A percentile compares a stretch with the other conserved stretches of the same genome.
Evolutionary conservation across 2,329 filamentous ascomycete genomes (phyloP).

Genomic region (Pyrenochaeta sp.): DNA sequence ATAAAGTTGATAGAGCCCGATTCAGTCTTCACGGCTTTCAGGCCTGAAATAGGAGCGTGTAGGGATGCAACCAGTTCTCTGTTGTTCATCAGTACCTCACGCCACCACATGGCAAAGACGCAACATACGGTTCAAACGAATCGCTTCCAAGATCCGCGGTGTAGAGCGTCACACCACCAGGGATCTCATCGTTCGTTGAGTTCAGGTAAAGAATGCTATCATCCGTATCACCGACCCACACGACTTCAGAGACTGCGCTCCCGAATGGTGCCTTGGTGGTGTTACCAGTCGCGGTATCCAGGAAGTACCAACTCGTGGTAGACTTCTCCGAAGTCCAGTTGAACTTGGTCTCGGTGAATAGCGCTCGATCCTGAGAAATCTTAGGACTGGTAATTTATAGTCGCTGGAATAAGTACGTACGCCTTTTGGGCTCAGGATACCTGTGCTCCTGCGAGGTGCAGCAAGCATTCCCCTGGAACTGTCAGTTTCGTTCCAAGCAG

Average conservation of each 20-base stretch:
- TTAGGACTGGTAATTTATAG: slow-evolving; percentile 5
- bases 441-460: slow-evolving; percentile 43
- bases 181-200: slow-evolving; percentile 66
- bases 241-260: slow-evolving; percentile 43
- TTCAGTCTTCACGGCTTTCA: slow-evolving; percentile 56
- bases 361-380: slow-evolving; percentile 35
- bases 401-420: slow-evolving; percentile 22
- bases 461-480: slow-evolving; percentile 29
- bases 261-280: slow-evolving; percentile 44
- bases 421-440: slow-evolving; percentile 43
- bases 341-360: slow-evolving; percentile 47
- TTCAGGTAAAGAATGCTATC: slow-evolving; percentile 70
- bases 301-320: slow-evolving; percentile 59
- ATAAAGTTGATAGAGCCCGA: slow-evolving; percentile 57
- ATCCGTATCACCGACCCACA: slow-evolving; percentile 44
- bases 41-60: slow-evolving; percentile 58
- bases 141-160: slow-evolving; percentile 40
- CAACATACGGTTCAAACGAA: slow-evolving; percentile 36
- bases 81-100: slow-evolving; percentile 3
- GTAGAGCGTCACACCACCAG: slow-evolving; percentile 46
- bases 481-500: slow-evolving; percentile 5
- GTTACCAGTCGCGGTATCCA: slow-evolving; percentile 42
- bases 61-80: slow-evolving; percentile 49
- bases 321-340: slow-evolving; percentile 47
- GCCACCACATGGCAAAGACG: too few relatives aligned